Base-by-base conservation (phyloP, 2,329 filamentous ascomycete species). In the Pyrenochaeta sp. region DNA sequence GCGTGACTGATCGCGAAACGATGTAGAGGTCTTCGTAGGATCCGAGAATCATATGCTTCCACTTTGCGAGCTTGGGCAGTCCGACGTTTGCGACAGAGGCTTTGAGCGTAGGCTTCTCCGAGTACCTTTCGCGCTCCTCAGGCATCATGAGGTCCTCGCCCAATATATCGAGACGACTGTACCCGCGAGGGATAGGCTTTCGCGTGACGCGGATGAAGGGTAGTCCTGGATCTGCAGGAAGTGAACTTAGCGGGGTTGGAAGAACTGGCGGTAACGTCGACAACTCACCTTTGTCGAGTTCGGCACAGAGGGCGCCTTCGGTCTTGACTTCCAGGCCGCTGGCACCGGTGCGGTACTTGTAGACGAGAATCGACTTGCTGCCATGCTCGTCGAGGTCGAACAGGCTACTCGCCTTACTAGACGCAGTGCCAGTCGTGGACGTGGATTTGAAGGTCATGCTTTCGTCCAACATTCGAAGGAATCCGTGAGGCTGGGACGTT, bases 1-100 rank as follows among this genome's bases (percentile, higher is more conserved):
- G 58, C 11, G 63, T 63, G 35, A 62, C 61, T 28, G 75, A 72
- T 13, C 73, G 68, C 35, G 70, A 75, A 13, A 79, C 72, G 47
- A 79, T 78, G 59, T 75, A 79, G n/a, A 79, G 67, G 23, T 78
- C 72, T 17, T 75, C 69, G 49, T 71, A 78, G 43, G 68, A 72
- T 42, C 75, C 73, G 43, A 76, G 64, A 11, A 78, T 56, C 50
- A 77, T 62, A 26, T 74, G 69, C 46, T 74, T 75, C 70, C 74
- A 76, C 53, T 76, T 77, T 7, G 74, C 72, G 20, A 60, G 56
- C 8, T 65, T 69, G 5, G 76, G 75, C 15, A 79, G 65, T 34
- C 74, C 73, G 44, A 79, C 67, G 38, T 75, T 76, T 14, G 77
- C 76, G 39, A 78, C 64, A 1, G 71, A 74, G n/a, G 69, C 69